A percentile compares a stretch with the other conserved stretches of the same genome.
Evolutionary conservation across 805 yeast genomes (phyloP).

Genomic region (Wilhelminamyces savonicus): DNA sequence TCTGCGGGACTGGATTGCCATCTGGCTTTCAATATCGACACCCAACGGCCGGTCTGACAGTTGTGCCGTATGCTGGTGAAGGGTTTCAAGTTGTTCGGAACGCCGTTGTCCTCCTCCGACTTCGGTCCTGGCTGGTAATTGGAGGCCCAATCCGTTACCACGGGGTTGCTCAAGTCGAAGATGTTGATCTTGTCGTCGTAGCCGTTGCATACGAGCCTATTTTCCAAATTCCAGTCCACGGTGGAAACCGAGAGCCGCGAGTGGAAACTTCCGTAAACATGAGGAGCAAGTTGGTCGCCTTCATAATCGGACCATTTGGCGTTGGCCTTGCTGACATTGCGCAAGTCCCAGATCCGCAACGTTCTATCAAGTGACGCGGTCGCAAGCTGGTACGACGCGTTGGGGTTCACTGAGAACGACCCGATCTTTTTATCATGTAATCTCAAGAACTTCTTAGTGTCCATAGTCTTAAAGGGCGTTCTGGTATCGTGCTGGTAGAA

Average conservation of each 20-base stretch:
- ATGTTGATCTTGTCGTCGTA: conserved; percentile 80
- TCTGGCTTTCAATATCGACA: conserved; percentile 77
- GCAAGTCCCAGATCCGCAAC: conserved; percentile 79
- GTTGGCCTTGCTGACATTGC: conserved; percentile 42
- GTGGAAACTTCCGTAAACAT: conserved; percentile 51
- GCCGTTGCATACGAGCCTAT: conserved; percentile 82
- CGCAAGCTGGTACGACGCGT: conserved; percentile 56
- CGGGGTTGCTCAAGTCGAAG: conserved; percentile 45
- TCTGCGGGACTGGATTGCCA: conserved; percentile 78
- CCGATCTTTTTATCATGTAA: conserved; percentile 91
- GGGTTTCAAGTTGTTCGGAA: conserved; percentile 48
- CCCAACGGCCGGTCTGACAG: conserved; percentile 98
- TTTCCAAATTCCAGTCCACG: conserved; percentile 72
- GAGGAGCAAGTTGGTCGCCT: conserved; percentile 38
- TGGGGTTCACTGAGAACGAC: conserved; percentile 76
- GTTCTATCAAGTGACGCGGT: conserved; percentile 88
- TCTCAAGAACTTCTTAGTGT: conserved; percentile 37
- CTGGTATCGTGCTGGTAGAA: conserved; percentile 73
- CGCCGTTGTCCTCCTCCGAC: conserved; percentile 10
- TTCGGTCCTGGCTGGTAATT: conserved; percentile 11
- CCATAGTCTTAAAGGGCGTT: conserved; percentile 23
- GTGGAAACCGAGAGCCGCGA: conserved; percentile 79
- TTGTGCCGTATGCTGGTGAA: conserved; percentile 68
- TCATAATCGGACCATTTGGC: conserved; percentile 52
- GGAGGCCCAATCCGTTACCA: conserved; percentile 19